A percentile compares a stretch with the other conserved stretches of the same genome.
These are phyloP conservation scores for Ustilago trichophora DNA, from an alignment of 1,284 basidiomycete species.

Conservation along the genomic window DNA sequence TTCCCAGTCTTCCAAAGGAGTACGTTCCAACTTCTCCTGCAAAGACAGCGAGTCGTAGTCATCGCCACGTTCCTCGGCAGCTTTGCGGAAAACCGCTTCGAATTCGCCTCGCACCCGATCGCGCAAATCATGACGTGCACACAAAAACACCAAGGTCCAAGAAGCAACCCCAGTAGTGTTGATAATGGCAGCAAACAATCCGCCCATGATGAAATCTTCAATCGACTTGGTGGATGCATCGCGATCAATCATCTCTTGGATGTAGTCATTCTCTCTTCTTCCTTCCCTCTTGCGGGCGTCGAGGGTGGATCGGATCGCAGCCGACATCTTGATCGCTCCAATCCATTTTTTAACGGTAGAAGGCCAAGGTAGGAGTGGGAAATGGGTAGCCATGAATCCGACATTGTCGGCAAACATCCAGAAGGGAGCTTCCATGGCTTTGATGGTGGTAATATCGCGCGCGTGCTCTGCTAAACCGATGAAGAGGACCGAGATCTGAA, in stretches of 20 bases:
- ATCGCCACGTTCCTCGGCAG: conserved; percentile 29
- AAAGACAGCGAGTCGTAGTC: conserved; percentile 35
- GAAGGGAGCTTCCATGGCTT: conserved; percentile 36
- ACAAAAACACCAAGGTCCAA: conserved; percentile 32
- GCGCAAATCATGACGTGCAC: conserved; percentile 10
- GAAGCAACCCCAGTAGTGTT: conserved; percentile 47
- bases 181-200: conserved; percentile 52
- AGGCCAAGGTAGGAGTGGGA: conserved; percentile 27
- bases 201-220: conserved; percentile 44
- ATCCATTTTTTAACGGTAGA: conserved; percentile 36
- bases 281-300: conserved; percentile 31
- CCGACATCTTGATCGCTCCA: conserved; percentile 42
- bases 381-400: conserved; percentile 41
- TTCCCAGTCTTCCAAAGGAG: conserved; percentile 37
- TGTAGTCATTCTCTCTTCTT: conserved; percentile 42
- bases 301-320: conserved; percentile 29
- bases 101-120: conserved; percentile 32
- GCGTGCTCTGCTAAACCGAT: conserved; percentile 41
- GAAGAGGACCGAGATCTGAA: conserved; percentile 41
- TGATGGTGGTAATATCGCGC: conserved; percentile 20
- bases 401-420: conserved; percentile 46
- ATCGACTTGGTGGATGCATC: conserved; percentile 17
- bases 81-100: conserved; percentile 19
- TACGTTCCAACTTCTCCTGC: conserved; percentile 24
- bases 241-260: conserved; percentile 45